Evolutionary conservation across 306 rosid species (phyloP), one percentile per base, ranked within the genome.

Genomic region (apple (Malus domestica)): DNA sequence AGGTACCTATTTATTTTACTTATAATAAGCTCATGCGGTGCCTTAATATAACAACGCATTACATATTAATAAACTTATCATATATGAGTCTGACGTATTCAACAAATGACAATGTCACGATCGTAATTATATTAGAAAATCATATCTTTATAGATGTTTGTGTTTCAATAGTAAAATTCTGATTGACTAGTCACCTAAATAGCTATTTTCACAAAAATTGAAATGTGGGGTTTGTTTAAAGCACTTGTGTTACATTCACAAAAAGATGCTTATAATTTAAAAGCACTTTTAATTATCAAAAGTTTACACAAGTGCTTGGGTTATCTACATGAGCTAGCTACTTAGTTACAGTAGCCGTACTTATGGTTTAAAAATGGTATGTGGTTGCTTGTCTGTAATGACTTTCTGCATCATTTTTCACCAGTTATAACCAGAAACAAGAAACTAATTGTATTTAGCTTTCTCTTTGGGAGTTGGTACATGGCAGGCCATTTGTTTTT

Each of bases 1-100:
- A 96, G 98, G 99, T 96, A 90, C 16, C 45, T 76, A 62, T 27
- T 65, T 19, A 16, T 64, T 64, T 64, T 30, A 64, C 15, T 15
- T 32, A 32, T 32, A 23, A 58, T 25, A 22, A 27, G 30, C 10
- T 27, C 67, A 14, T 22, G 29, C 29, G 1, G 2, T 22, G 16
- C 63, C 30, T 58, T n/a, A 58, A 58, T 2, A 58, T 5, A 22
- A 22, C 63, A 58, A 22, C 3, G 23, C 9, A 22, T 72, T 4
- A 38, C 29, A 38, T 68, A 45, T 73, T 14, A 42, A 25, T 25
- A 60, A 60, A 2, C 55, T 67, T 67, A 67, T 77, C 69, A 12
- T 55, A 10, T 42, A 22, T 30, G 10, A 38, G 42, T 35, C 11
- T 30, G 80, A 57, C n/a, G 57, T 19, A 42, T 27, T 67, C 18